Conservation (phyloP, 2,329 filamentous ascomycete genomes). For the Metarhizium guizhouense region DNA sequence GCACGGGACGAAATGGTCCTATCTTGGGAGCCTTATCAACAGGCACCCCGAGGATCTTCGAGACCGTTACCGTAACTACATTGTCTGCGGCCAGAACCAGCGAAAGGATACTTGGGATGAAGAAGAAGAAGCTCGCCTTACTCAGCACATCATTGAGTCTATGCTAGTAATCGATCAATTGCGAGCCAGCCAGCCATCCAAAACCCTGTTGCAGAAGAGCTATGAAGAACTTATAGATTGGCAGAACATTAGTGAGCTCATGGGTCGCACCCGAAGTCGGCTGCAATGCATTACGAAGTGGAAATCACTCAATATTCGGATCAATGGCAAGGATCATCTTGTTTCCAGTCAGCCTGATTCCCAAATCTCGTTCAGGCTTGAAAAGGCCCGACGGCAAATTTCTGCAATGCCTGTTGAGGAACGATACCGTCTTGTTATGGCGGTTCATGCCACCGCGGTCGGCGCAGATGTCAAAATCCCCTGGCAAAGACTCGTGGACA, state of each 20-base stretch:
- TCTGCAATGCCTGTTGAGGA: slow-evolving; percentile 33
- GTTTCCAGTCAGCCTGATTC: slow-evolving; percentile 22
- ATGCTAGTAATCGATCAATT: slow-evolving; percentile 37
- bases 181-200: slow-evolving; percentile 22
- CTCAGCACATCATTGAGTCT: slow-evolving; percentile 41
- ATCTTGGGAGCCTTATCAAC: slow-evolving; percentile 53
- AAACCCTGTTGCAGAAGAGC: slow-evolving; percentile 24
- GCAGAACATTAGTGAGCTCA: slow-evolving; percentile 52
- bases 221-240: slow-evolving; percentile 54
- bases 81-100: slow-evolving; percentile 46
- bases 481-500: slow-evolving; percentile 37
- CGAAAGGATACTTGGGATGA: slow-evolving; percentile 49
- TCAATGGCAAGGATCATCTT: slow-evolving; percentile 23
- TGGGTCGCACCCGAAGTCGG: slow-evolving; percentile 53
- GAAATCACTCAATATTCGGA: slow-evolving; percentile 35
- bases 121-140: slow-evolving; percentile 48
- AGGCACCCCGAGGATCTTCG: slow-evolving; percentile 57
- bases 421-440: slow-evolving; percentile 33
- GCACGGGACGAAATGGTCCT: slow-evolving; percentile 46
- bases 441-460: slow-evolving; percentile 32
- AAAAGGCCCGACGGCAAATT: slow-evolving; percentile 33
- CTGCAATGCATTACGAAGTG: slow-evolving; percentile 64
- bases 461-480: slow-evolving; percentile 36
- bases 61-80: slow-evolving; percentile 62
- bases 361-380: slow-evolving; percentile 31